Percentiles rank a stretch among this genome's conserved stretches.
Conservation (phyloP, 2,329 filamentous ascomycete species). For the Penicillium verrucosum region DNA sequence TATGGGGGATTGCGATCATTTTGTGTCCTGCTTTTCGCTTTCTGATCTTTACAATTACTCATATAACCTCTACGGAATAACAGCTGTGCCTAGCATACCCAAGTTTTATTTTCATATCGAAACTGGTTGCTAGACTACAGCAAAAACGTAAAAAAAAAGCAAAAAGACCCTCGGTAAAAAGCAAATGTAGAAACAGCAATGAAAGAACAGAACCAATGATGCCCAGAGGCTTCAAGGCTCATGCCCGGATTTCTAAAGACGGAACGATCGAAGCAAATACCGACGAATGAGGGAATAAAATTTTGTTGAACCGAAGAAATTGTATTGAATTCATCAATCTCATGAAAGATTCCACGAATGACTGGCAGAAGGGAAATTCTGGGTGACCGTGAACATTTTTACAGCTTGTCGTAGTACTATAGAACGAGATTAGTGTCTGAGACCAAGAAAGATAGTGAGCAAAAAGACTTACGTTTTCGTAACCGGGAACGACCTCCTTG, state of each 20-base stretch:
- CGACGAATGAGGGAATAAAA: constrained; percentile 26
- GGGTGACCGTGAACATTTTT: constrained; percentile 50
- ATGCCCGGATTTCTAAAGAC: constrained; percentile 25
- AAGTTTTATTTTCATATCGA: constrained; percentile 34
- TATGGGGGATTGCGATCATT: too few relatives aligned
- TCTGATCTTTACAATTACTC: not conserved
- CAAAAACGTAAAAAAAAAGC: constrained; percentile 18
- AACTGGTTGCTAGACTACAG: constrained; percentile 27
- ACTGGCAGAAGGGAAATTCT: constrained; percentile 42
- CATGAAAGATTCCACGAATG: constrained; percentile 40
- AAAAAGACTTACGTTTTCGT: constrained; percentile 79
- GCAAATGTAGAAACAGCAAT: constrained; percentile 23
- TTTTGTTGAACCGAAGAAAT: constrained; percentile 32
- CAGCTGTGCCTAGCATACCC: constrained; percentile 25
- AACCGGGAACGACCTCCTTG: constrained; percentile 89
- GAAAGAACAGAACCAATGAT: constrained; percentile 19
- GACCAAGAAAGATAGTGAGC: not conserved
- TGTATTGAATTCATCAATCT: constrained; percentile 45
- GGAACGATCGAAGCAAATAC: constrained; percentile 26
- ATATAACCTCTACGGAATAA: not conserved
- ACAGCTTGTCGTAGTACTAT: constrained; percentile 99
- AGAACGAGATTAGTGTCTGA: constrained; percentile 25
- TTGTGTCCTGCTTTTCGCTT: not conserved
- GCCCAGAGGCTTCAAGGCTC: constrained; percentile 7
- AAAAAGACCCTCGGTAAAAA: constrained; percentile 14